Conservation (phyloP, 2,329 filamentous ascomycete genomes). For the Penicillium sp. region DNA sequence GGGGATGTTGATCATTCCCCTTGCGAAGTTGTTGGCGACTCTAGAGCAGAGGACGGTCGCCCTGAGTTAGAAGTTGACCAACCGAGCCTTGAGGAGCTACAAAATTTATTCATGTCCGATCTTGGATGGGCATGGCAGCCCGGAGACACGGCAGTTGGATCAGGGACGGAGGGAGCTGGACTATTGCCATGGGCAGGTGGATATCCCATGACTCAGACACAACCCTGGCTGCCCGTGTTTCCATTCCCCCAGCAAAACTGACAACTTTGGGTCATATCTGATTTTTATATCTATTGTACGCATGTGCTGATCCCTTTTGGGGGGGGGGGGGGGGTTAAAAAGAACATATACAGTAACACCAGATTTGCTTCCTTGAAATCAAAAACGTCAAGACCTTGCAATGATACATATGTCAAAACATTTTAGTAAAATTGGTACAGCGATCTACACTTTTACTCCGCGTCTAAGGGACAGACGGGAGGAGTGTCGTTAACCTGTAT, state of each 20-base stretch:
- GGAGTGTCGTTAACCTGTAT: slow-evolving; percentile 29
- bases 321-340: too few species aligned
- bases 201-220: slow-evolving; percentile 14
- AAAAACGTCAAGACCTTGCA: neutral
- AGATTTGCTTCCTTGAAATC: neutral
- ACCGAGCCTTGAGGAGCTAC: slow-evolving; percentile 19
- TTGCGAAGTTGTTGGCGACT: neutral
- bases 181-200: slow-evolving; percentile 24
- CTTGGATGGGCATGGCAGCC: slow-evolving; percentile 27
- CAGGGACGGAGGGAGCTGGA: slow-evolving; percentile 20
- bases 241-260: slow-evolving; percentile 20
- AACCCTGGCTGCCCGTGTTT: slow-evolving; percentile 22
- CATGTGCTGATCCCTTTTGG: too few species aligned
- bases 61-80: slow-evolving; percentile 6
- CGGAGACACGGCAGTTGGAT: slow-evolving; percentile 23
- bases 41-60: neutral
- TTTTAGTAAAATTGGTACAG: neutral
- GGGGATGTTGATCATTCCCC: slow-evolving; percentile 1
- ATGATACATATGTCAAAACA: neutral
- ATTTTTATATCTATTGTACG: too few species aligned
- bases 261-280: neutral
- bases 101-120: slow-evolving; percentile 25
- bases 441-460: slow-evolving; percentile 13
- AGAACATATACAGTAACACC: too few species aligned
- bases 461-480: slow-evolving; percentile 27